These are phyloP conservation scores for Borovskyia barvae DNA, from an alignment of 208 protist genomes.

Conservation along the genomic window DNA sequence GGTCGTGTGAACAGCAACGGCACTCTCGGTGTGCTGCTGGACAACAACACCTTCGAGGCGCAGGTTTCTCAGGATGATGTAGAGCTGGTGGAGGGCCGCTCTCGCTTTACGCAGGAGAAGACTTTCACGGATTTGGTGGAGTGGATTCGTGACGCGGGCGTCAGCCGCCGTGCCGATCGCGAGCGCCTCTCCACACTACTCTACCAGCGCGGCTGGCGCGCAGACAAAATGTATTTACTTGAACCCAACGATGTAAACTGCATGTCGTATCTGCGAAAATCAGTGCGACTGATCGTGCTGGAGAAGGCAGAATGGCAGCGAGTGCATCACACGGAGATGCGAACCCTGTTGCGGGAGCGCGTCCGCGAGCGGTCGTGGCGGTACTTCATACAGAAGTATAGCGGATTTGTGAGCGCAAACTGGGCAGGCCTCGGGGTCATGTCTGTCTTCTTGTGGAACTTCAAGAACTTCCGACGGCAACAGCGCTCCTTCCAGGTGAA, in stretches of 20 bases:
- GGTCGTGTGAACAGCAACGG: slow-evolving; percentile 83
- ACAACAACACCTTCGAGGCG: slow-evolving; percentile 74
- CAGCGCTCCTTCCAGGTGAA: slow-evolving; percentile 66
- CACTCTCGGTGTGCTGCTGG: slow-evolving; percentile 76
- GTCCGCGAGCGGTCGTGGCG: slow-evolving; percentile 63
- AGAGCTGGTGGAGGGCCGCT: slow-evolving; percentile 64
- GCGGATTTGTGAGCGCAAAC: slow-evolving; percentile 66
- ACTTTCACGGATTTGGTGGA: slow-evolving; percentile 40
- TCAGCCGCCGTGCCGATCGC: slow-evolving; percentile 35
- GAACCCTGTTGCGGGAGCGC: slow-evolving; percentile 49
- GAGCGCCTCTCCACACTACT: slow-evolving; percentile 53
- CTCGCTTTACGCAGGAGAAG: slow-evolving; percentile 38
- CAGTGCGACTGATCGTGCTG: slow-evolving; percentile 45
- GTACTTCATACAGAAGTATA: slow-evolving; percentile 74
- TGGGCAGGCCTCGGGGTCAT: slow-evolving; percentile 58
- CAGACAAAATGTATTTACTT: slow-evolving; percentile 50
- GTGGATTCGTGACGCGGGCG: slow-evolving; percentile 60
- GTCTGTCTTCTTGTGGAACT: slow-evolving; percentile 73
- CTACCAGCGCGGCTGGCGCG: slow-evolving; percentile 64
- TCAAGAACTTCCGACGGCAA: slow-evolving; percentile 55
- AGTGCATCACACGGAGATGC: slow-evolving; percentile 50
- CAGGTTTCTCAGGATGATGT: slow-evolving; percentile 62
- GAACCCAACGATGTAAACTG: slow-evolving; percentile 40
- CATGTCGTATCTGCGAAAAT: slow-evolving; percentile 53
- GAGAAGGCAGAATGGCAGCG: slow-evolving; percentile 75